Conservation (phyloP, 352 stramenopile genomes). For the Elongisporangium undulatum region DNA sequence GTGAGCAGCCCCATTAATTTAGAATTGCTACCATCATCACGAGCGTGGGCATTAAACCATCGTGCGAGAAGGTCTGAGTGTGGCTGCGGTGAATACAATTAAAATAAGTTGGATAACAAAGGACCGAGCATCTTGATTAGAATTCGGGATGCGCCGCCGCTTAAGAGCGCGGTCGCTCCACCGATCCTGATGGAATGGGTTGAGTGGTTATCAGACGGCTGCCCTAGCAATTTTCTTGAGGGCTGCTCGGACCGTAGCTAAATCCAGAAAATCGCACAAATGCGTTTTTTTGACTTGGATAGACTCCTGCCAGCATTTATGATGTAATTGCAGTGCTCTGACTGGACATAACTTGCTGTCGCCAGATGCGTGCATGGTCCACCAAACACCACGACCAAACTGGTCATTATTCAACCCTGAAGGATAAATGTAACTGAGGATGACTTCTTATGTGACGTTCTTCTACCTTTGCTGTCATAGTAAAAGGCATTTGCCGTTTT, state of each 20-base stretch:
- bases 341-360: not conserved
- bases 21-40: slow-evolving; percentile 1
- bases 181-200: slow-evolving; percentile 16
- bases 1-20: slow-evolving; percentile 13
- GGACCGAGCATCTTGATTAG: slow-evolving; percentile 11
- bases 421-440: not conserved
- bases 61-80: slow-evolving; percentile 3
- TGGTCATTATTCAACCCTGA: not conserved
- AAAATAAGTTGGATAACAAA: slow-evolving; percentile 11
- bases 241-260: not conserved
- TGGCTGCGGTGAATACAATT: slow-evolving; percentile 11
- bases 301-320: not conserved
- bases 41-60: slow-evolving; percentile 6
- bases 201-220: not conserved
- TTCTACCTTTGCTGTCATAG: not conserved
- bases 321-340: not conserved
- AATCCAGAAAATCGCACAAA: slow-evolving; percentile 5
- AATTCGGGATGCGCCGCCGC: slow-evolving; percentile 7
- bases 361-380: not conserved
- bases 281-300: not conserved
- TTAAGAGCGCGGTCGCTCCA: slow-evolving; percentile 7
- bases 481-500: not conserved
- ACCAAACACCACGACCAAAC: not conserved
- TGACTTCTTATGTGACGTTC: not conserved
- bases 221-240: slow-evolving; percentile 1